Percentiles rank a stretch among this genome's conserved stretches.
phyloP scores from a whole-genome alignment of 116 monocot species.

The Papilionanthe hybrid region DNA sequence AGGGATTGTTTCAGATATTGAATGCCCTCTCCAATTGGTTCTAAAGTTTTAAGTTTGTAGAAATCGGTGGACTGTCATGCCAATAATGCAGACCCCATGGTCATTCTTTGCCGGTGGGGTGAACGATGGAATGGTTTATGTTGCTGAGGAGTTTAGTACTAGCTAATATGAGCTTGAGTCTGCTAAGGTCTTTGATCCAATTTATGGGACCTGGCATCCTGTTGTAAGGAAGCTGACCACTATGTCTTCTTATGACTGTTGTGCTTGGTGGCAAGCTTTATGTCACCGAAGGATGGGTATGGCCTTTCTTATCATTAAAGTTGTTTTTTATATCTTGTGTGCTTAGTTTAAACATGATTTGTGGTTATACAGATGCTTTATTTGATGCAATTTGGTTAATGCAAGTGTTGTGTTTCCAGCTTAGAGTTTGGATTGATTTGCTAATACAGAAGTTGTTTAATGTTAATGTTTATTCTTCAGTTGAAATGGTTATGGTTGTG shows the following conservation, averaged over 20 bases:
- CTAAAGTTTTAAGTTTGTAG: conserved; percentile 53
- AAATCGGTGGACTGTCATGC: conserved; percentile 61
- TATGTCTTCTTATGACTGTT: conserved; percentile 54
- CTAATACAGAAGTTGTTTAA: not conserved
- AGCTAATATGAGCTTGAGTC: conserved; percentile 65
- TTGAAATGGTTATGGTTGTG: not conserved
- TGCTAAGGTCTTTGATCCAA: conserved; percentile 45
- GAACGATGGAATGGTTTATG: conserved; percentile 56
- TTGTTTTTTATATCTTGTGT: not conserved
- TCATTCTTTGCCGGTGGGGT: conserved; percentile 66
- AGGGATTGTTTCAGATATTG: conserved; percentile 46
- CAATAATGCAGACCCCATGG: conserved; percentile 47
- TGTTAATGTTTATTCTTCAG: not conserved
- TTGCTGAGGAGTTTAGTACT: conserved; percentile 58
- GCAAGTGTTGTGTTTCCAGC: not conserved
- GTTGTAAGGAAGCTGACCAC: conserved; percentile 47
- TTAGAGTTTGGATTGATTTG: not conserved
- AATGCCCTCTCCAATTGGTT: conserved; percentile 56
- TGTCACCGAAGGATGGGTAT: conserved; percentile 74
- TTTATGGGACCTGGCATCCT: conserved; percentile 32
- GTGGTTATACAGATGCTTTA: not conserved
- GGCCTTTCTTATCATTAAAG: conserved; percentile 54
- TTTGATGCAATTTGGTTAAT: not conserved
- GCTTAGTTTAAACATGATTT: conserved; percentile 1
- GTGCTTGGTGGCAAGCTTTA: conserved; percentile 59